Conservation (phyloP, 371 early-diverging fungal genomes). For the Apophysomyces sp. region DNA sequence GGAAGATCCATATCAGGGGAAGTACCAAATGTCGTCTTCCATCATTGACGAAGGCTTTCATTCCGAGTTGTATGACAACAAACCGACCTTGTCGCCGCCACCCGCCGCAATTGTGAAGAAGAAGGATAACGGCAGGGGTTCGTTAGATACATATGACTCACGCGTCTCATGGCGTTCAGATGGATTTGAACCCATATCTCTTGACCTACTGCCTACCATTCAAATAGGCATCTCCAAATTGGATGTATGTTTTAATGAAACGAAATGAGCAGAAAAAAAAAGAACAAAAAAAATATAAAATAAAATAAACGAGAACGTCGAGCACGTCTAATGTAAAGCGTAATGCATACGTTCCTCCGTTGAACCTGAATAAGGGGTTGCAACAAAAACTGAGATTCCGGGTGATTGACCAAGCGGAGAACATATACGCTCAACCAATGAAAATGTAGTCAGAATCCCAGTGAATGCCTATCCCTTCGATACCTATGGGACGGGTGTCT, state of each 20-base stretch:
- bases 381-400: too few species aligned
- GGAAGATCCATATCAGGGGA: slow-evolving; percentile 5
- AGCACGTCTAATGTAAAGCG: background rate
- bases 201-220: slow-evolving; percentile 17
- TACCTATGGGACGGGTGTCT: too few species aligned
- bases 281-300: background rate
- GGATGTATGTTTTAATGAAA: slow-evolving; percentile 9
- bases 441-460: too few species aligned
- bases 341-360: too few species aligned
- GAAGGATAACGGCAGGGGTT: slow-evolving; percentile 2
- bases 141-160: background rate
- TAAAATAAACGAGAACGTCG: background rate
- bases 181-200: slow-evolving; percentile 3
- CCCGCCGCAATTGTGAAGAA: slow-evolving; percentile 3
- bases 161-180: background rate
- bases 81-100: background rate
- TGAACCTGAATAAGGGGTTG: too few species aligned
- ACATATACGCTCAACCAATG: too few species aligned
- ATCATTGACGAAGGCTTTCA: slow-evolving; percentile 1
- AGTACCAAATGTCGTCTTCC: background rate
- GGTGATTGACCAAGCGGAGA: too few species aligned
- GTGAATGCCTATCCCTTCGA: too few species aligned
- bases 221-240: slow-evolving; percentile 20
- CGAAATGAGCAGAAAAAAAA: background rate
- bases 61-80: background rate